Conservation (phyloP, 2,329 filamentous ascomycete species). For the Trichoderma sp. region DNA sequence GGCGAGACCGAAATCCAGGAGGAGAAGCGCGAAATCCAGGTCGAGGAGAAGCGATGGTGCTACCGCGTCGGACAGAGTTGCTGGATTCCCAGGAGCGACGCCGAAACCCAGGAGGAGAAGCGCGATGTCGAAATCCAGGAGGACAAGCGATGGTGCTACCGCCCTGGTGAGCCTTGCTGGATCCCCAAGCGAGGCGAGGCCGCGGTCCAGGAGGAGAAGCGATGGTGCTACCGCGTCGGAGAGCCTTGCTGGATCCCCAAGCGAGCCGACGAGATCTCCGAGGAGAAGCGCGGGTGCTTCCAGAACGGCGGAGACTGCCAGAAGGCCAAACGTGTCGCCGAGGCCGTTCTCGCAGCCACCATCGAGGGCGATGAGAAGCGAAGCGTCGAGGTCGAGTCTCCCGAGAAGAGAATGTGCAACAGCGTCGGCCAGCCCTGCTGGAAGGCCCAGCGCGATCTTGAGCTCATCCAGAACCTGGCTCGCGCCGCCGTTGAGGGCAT, state of each 20-base stretch:
- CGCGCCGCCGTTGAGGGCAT: constrained; percentile 9
- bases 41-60: constrained; percentile 28
- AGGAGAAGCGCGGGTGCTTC: constrained; percentile 29
- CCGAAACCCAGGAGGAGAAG: constrained; percentile 12
- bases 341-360: constrained; percentile 38
- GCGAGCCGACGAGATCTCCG: constrained; percentile 36
- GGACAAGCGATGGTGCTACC: constrained; percentile 29
- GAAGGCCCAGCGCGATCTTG: constrained; percentile 35
- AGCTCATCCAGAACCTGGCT: constrained; percentile 12
- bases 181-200: constrained; percentile 30
- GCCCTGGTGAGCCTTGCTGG: constrained; percentile 36
- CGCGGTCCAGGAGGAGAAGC: not conserved
- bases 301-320: constrained; percentile 37
- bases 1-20: not conserved
- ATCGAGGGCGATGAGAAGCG: constrained; percentile 34
- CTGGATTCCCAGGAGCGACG: constrained; percentile 26
- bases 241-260: constrained; percentile 35
- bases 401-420: constrained; percentile 28
- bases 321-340: constrained; percentile 42
- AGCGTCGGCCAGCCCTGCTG: constrained; percentile 37
- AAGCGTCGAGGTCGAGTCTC: constrained; percentile 23
- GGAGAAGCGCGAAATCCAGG: constrained; percentile 33
- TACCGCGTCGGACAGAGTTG: constrained; percentile 34
- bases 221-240: constrained; percentile 33
- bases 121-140: constrained; percentile 33